Base-by-base conservation (phyloP, 345 rosid species). In the Syzygium oleosum region DNA sequence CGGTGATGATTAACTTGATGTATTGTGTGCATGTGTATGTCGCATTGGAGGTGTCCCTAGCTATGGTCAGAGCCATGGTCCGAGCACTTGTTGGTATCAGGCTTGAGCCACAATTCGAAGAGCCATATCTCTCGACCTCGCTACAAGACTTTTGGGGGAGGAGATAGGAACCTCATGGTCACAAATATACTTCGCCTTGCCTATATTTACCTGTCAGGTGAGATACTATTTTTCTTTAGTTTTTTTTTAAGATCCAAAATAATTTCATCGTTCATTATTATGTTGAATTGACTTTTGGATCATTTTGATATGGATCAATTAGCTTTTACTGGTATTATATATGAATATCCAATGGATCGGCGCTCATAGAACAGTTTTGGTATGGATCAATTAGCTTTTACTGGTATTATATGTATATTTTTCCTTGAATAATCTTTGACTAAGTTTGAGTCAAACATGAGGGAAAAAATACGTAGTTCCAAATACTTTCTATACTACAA, bases 121-220 rank as follows among this genome's bases (percentile, higher is more conserved):
- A 93, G 86, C 97, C 97, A 1, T 92, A 89, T 86, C 90, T 96
- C 23, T 88, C 96, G 2, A 92, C 99, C 2, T 95, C 99, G 0
- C 91, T 96, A 1, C 99, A 95, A 13, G 97, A 96, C 54, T 95
- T 96, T 38, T 95, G 96, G 99, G 99, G 98, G 17, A 90, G 86
- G 52, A 90, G 96, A 88, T 95, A 34, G 97, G 97, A 96, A 96
- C 89, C 87, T 96, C 43, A 90, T 89, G 93, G 97, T 95, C 86
- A 58, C 92, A 3, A 59, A 91, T 5, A 93, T 95, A 90, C 86
- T 96, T 1, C 93, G 92, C 27, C 96, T 95, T 6, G 91, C 96
- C 14, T 96, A 3, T 94, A 94, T 86, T 91, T 93, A 21, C 97
- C 97, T 2, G 85, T 46, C 51, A 87, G 90, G 1, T 12, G 84